Evolutionary conservation across 352 stramenopile genomes (phyloP), one percentile per base, ranked within the genome.

Genomic region (Globisporangium nunn): DNA sequence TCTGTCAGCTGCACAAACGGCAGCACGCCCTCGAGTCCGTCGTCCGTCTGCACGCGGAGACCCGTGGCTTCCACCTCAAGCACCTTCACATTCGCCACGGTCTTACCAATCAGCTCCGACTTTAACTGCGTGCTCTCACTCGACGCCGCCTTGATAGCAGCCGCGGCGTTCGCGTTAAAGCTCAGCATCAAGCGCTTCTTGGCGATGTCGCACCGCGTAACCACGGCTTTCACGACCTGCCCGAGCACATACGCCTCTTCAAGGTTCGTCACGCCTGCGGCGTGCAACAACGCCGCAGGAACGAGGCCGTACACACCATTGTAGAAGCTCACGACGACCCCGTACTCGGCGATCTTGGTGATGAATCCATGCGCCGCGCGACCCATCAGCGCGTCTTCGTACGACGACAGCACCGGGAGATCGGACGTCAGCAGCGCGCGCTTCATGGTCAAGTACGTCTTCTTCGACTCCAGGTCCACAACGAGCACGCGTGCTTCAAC

Each of bases 301-400:
- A 98, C 90, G 35, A 96, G 70, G 30, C 96, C 96, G 65, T 98
- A 96, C 29, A 98, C 91, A 54, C 93, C 92, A 66, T 97, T 96
- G 81, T 95, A 98, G 65, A 98, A 98, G 44, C 82, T 98, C 30
- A 98, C 90, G 56, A 94, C 93, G 15, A 98, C 71, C 28, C 93
- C 91, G 56, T 88, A 92, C 28, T 96, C 77, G 56, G 93, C 91
- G 44, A 98, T 88, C 64, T 96, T 98, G 17, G 92, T 97, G 55
- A 98, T 87, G 68, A 96, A 98, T 14, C 96, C 95, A 53, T 91
- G 81, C 2, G 77, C 80, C 5, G 96, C 67, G 37, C 81, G 64
- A 8, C 85, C 89, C 10, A 85, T 71, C 45, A 72, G 83, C 0
- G 91, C 77, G 44, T 91, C 66, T 15, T 83, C 67, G 62, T 84